Base-by-base conservation (phyloP, 306 rosid genomes). In the Quercus alba region DNA sequence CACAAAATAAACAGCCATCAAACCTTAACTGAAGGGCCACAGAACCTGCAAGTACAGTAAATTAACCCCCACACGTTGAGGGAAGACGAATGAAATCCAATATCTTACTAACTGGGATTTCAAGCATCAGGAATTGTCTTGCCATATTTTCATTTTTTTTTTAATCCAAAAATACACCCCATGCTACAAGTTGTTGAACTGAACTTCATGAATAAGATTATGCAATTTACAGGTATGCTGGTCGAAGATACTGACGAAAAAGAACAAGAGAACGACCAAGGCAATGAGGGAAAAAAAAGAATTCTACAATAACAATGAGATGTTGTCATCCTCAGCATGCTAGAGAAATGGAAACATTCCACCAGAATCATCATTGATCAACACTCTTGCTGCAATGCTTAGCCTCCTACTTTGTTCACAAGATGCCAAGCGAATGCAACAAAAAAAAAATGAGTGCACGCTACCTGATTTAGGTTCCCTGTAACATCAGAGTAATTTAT, bases 251-350 rank as follows among this genome's bases (percentile, higher is more conserved):
- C 30, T n/a, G 80, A 81, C 54, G 75, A 78, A 77, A 51, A 23
- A 49, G 18, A 85, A 71, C 81, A 85, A 75, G 79, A 46, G 56
- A 38, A 63, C 21, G 33, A 15, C 57, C 35, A 68, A 25, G 76
- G 51, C 63, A 71, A 46, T 0, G 57, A 57, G 35, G 26, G 52
- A 71, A 66, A 79, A 12, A 25, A 52, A 30, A 67, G 93, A 85
- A 90, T 82, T 85, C 83, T 90, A 90, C 93, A 89, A 79, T 78
- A 88, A 84, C 89, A 84, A 86, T 73, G 90, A 80, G 91, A 33
- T 33, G 87, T 80, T 76, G 89, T 80, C 85, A 74, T 74, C 86
- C 83, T 74, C 81, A 88, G 71, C 85, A 80, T 75, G 83, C 87
- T 76, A 73, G 73, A 80, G 77, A 80, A 77, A 67, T 77, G 84